Evolutionary conservation across 495 filamentous ascomycete species (phyloP), one percentile per base, ranked within the genome.

Genomic region (Lasiosphaeria ovina): DNA sequence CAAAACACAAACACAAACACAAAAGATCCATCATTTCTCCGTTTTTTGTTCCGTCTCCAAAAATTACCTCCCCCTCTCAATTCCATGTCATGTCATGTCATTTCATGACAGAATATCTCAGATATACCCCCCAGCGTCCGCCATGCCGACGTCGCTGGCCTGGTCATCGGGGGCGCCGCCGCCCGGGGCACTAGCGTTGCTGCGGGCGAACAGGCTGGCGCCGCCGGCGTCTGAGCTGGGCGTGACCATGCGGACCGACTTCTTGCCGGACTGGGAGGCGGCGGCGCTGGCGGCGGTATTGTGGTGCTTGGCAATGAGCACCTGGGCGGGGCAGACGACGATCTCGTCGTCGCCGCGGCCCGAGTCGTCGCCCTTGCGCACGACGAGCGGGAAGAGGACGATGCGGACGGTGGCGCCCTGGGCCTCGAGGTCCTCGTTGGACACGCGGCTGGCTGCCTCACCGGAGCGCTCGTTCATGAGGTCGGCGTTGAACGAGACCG

Each of bases 401-500:
- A 94, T 85, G 59, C 93, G 86, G 10, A 98, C 92, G 9, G 90
- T 83, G 31, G 91, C 86, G n/a, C 83, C 79, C 45, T 85, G 77
- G 11, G 76, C 76, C 73, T 97, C 89, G 24, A 97, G 82, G 31
- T 90, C 87, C 33, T 91, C 87, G 62, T 93, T 92, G 48, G 72
- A 60, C 17, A 66, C 34, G 24, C 24, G 24, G 24, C 24, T 24
- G 31, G 73, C 79, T 3, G 81, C 81, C 50, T 86, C 83, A 31
- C 88, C 87, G 36, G 85, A 88, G 32, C 91, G 88, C 76, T 97
- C 94, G 66, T 96, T 93, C 94, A 98, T 98, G 51, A 93, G 79
- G 8, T 84, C 80, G 0, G 93, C 89, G 69, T 93, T 95, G 84
- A 98, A 98, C 24, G 66, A 10, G 17, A 75, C 87, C 49, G 91